Evolutionary conservation across 2,329 filamentous ascomycete genomes (phyloP).

Genomic region (Pleoardoris graminearum): DNA sequence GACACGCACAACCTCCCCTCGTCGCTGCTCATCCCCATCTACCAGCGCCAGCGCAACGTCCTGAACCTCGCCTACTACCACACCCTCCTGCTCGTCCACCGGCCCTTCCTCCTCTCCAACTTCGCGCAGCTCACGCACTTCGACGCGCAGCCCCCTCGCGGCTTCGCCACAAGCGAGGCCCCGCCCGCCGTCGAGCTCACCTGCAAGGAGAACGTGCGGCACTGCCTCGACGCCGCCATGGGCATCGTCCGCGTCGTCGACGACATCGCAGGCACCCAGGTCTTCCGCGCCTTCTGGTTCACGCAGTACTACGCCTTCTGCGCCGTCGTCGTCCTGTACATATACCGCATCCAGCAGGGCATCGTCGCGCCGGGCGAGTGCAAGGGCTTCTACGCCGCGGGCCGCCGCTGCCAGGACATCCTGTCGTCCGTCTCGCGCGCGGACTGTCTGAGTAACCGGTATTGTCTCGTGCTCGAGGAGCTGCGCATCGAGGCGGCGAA

Average conservation of each 20-base stretch:
- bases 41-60: slow-evolving; percentile 58
- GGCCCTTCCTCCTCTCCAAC: slow-evolving; percentile 56
- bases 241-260: slow-evolving; percentile 52
- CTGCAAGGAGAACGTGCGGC: slow-evolving; percentile 41
- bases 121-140: slow-evolving; percentile 43
- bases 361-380: slow-evolving; percentile 53
- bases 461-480: slow-evolving; percentile 59
- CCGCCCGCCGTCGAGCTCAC: not conserved
- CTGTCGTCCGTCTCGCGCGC: slow-evolving; percentile 35
- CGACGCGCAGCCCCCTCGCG: slow-evolving; percentile 12
- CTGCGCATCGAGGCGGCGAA: slow-evolving; percentile 49
- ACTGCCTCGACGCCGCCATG: slow-evolving; percentile 55
- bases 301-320: slow-evolving; percentile 60
- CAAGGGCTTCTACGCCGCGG: slow-evolving; percentile 51
- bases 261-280: slow-evolving; percentile 44
- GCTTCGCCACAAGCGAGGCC: not conserved
- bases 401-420: slow-evolving; percentile 49
- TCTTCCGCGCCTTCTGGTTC: slow-evolving; percentile 57
- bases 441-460: slow-evolving; percentile 48
- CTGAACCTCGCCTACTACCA: slow-evolving; percentile 60
- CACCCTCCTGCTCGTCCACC: slow-evolving; percentile 60
- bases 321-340: slow-evolving; percentile 58
- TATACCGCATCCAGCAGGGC: slow-evolving; percentile 57
- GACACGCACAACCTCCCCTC: slow-evolving; percentile 50
- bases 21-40: slow-evolving; percentile 53